Evolutionary conservation across 345 rosid species (phyloP), one percentile per base, ranked within the genome.

Genomic region (Punica granatum): DNA sequence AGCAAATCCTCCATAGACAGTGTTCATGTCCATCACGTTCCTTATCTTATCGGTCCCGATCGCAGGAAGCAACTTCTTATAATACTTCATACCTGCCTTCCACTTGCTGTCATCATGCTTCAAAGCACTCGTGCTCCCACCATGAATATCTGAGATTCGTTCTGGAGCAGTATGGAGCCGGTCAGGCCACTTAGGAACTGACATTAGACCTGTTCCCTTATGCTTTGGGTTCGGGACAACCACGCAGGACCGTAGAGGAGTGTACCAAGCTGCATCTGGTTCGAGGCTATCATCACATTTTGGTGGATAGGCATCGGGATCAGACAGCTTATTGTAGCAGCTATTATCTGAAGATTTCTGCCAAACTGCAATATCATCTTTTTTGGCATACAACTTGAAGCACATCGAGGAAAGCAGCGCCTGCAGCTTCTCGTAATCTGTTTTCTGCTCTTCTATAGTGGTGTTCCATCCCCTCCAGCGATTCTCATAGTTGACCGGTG

Each of bases 401-500:
- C 99, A 94, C 96, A 91, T 82, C 6, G 99, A 84, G 64, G 88
- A 80, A 66, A 94, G 86, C 73, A 94, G 73, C 32, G 81, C 93
- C 67, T 83, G 77, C 69, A 94, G 74, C 78, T 91, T 91, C 46
- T 94, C 98, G 69, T 88, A 94, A 67, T 94, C 92, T 33, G 87
- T 78, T 73, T 75, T 91, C 81, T 91, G 98, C 69, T 89, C 98
- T 80, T 89, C 97, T 28, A 85, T 75, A 14, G 99, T 94, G 16
- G 99, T 94, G 76, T 94, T 89, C 99, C 99, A 94, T 36, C 99
- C 99, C 71, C 86, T 80, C 99, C 99, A 94, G 6, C 87, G 89
- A 75, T 77, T 76, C 64, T 91, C 88, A 43, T 94, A 94, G 79
- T 94, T 94, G 41, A 94, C 91, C 36, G 99, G 99, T 60, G 99